Conservation (phyloP, 768 basidiomycete genomes). For the Sporobolomyces roseus region DNA sequence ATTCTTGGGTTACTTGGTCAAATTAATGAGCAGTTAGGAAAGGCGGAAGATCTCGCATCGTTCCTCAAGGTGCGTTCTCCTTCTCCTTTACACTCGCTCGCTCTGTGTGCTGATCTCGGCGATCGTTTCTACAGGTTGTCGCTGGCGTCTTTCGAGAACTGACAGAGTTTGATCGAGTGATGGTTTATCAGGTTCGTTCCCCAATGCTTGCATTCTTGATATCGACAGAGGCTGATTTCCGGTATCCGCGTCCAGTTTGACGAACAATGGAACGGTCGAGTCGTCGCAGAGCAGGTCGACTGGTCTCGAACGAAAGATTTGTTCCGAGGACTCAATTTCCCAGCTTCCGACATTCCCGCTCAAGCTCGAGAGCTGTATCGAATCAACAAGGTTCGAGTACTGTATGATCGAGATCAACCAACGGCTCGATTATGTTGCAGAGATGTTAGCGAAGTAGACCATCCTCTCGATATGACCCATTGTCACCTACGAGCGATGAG, state of each 20-base stretch:
- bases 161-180: conserved; percentile 73
- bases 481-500: conserved; percentile 81
- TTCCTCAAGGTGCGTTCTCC: conserved; percentile 53
- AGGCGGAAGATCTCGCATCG: conserved; percentile 61
- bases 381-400: conserved; percentile 70
- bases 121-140: conserved; percentile 53
- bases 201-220: background rate
- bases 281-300: conserved; percentile 74
- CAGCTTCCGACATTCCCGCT: conserved; percentile 55
- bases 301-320: conserved; percentile 70
- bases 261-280: conserved; percentile 46
- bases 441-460: conserved; percentile 61
- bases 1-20: conserved; percentile 72
- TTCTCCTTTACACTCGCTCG: too few relatives aligned
- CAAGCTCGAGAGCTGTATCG: conserved; percentile 67
- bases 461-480: conserved; percentile 76
- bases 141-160: conserved; percentile 72
- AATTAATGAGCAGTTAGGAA: conserved; percentile 73
- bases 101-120: background rate
- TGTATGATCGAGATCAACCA: conserved; percentile 68
- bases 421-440: conserved; percentile 70
- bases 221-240: background rate
- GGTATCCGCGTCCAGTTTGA: conserved; percentile 40
- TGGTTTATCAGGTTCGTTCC: conserved; percentile 62
- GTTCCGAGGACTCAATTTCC: conserved; percentile 68